These are phyloP conservation scores for Hirschfeldia incana DNA, from an alignment of 345 rosid genomes.

Conservation along the genomic window DNA sequence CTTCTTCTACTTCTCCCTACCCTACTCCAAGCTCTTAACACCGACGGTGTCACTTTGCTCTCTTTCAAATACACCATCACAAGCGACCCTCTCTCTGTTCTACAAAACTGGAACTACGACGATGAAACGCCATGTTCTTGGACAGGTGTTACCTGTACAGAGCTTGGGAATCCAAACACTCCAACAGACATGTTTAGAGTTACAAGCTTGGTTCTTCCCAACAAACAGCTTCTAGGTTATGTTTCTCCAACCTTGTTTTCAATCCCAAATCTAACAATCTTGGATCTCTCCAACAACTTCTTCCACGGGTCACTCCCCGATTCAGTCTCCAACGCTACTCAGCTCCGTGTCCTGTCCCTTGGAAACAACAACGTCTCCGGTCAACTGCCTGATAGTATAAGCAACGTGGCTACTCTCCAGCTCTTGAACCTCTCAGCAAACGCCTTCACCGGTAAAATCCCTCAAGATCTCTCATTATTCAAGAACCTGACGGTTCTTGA, in stretches of 20 bases:
- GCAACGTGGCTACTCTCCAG: constrained; percentile 48
- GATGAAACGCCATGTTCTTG: constrained; percentile 71
- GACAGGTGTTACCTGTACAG: constrained; percentile 65
- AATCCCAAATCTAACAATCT: constrained; percentile 49
- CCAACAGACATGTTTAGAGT: constrained; percentile 57
- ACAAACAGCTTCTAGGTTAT: constrained; percentile 63
- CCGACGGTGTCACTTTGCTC: constrained; percentile 61
- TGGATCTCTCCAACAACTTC: constrained; percentile 70
- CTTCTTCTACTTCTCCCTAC: constrained; percentile 32
- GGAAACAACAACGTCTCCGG: constrained; percentile 66
- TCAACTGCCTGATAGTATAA: constrained; percentile 52
- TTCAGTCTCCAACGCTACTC: constrained; percentile 54
- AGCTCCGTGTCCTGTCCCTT: constrained; percentile 55
- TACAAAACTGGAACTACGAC: constrained; percentile 62
- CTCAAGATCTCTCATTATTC: constrained; percentile 48
- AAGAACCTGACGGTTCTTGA: constrained; percentile 66
- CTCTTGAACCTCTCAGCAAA: constrained; percentile 74
- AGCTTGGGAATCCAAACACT: constrained; percentile 45
- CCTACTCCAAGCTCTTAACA: constrained; percentile 55
- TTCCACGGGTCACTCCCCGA: constrained; percentile 66
- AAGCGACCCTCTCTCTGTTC: constrained; percentile 60
- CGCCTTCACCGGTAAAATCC: constrained; percentile 67
- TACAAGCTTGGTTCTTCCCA: constrained; percentile 57
- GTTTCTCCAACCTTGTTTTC: constrained; percentile 51
- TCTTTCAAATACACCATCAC: constrained; percentile 71